A percentile compares a stretch with the other conserved stretches of the same genome.
Evolutionary conservation across 2,329 filamentous ascomycete genomes (phyloP).

Genomic region (Talaromyces sp.): DNA sequence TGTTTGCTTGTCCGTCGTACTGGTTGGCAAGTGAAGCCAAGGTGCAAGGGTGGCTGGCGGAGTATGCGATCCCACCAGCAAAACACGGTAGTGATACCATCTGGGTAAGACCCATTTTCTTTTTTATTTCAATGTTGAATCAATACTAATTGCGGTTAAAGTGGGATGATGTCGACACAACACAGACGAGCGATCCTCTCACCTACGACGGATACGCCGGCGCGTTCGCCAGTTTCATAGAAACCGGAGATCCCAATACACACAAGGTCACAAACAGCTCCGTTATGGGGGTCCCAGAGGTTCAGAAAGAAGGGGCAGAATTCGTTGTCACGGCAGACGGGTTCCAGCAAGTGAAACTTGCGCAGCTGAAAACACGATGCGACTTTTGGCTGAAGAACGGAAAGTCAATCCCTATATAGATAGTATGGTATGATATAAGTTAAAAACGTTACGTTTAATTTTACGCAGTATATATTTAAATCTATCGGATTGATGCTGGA

Average conservation of each 20-base stretch:
- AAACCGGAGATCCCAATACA: constrained; percentile 54
- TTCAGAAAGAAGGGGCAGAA: not conserved
- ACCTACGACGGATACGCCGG: constrained; percentile 56
- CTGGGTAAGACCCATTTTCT: constrained; percentile 39
- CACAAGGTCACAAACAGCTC: constrained; percentile 47
- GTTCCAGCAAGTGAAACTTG: not conserved
- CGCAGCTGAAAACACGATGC: not conserved
- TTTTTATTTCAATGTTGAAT: not conserved
- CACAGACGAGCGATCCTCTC: constrained; percentile 49
- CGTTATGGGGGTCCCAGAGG: not conserved
- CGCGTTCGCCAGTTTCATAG: constrained; percentile 57
- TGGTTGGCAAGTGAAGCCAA: constrained; percentile 49
- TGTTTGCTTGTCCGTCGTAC: constrained; percentile 56
- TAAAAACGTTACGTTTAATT: not conserved
- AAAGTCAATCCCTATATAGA: not conserved
- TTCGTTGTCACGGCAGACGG: not conserved
- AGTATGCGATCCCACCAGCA: constrained; percentile 57
- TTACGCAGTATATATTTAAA: not conserved
- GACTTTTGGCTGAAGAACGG: not conserved
- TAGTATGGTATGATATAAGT: not conserved
- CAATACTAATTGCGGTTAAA: constrained; percentile 15
- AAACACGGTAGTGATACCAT: constrained; percentile 55
- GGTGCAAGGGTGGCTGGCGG: constrained; percentile 48
- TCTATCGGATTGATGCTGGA: not conserved
- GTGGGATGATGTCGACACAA: constrained; percentile 54